Evolutionary conservation across 169 alveolate genomes (phyloP), one percentile per base, ranked within the genome.

Genomic region (Eimeria tenella): DNA sequence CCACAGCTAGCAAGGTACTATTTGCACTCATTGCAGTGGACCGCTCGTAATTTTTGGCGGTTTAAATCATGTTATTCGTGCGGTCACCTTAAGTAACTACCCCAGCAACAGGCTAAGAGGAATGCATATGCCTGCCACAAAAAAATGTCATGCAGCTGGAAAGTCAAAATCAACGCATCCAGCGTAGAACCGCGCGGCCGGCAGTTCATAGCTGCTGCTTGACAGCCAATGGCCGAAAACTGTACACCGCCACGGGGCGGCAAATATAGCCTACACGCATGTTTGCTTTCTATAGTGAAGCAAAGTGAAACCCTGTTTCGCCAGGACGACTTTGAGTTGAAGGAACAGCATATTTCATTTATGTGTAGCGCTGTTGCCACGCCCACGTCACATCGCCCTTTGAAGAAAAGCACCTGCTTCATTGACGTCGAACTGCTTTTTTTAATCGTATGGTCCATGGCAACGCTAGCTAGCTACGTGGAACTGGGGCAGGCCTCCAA

Each of bases 401-500:
- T 31, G 42, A 31, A 31, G 42, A 31, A 31, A 31, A 31, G 50
- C 65, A 75, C 19, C 58, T 50, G 4, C 86, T 50, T 17, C 86
- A 50, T 17, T 49, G 75, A 11, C 60, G 31, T 15, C n/a, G 63
- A 74, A 15, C 84, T 11, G 42, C 42, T 31, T 31, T 31, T 31
- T 31, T 2, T 31, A 31, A 31, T 31, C 0, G 2, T 31, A 31
- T 31, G 42, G 42, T 31, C 42, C 42, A 31, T 31, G 5, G 62
- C 55, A 4, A 11, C 49, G 0, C 15, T 17, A 23, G 60, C 73
- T 84, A 84, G 92, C 82, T 84, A 21, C 92, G 92, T 19, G 79
- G 81, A 62, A 31, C 55, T 8, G 68, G 6, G 19, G 92, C 3
- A 8, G 92, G 82, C 92, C 75, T 84, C 77, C 92, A 84, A 13